Evolutionary conservation across 495 filamentous ascomycete species (phyloP).

Genomic region (Penicillium desertorum): DNA sequence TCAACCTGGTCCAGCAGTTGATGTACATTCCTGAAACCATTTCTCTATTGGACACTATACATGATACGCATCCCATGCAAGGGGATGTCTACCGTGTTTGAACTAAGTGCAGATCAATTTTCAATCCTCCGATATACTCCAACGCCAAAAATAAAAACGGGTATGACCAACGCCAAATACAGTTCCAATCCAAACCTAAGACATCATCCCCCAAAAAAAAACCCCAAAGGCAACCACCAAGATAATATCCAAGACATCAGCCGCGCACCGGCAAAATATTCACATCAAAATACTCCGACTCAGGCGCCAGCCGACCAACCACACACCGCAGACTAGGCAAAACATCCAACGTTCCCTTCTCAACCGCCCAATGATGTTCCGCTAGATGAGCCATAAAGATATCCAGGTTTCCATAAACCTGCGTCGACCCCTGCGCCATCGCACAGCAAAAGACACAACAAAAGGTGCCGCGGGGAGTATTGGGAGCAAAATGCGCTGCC

Average conservation of each 20-base stretch:
- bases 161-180: slow-evolving; percentile 2
- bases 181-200: background rate
- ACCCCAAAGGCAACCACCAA: background rate
- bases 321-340: slow-evolving; percentile 36
- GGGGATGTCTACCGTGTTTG: background rate
- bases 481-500: slow-evolving; percentile 12
- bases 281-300: slow-evolving; percentile 43
- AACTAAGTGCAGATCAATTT: background rate
- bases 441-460: slow-evolving; percentile 51
- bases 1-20: slow-evolving; percentile 2
- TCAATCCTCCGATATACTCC: background rate
- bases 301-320: slow-evolving; percentile 30
- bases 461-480: slow-evolving; percentile 25
- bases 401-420: slow-evolving; percentile 39
- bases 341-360: slow-evolving; percentile 7
- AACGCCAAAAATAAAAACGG: background rate
- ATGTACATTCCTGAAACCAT: background rate
- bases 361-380: slow-evolving; percentile 25
- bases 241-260: background rate
- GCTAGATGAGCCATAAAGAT: slow-evolving; percentile 46
- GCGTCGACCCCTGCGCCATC: slow-evolving; percentile 33
- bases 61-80: background rate
- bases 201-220: background rate
- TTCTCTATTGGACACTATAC: background rate
- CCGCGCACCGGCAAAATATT: slow-evolving; percentile 27